Percentiles rank a stretch among this genome's conserved stretches.
Evolutionary conservation across 2,329 filamentous ascomycete genomes (phyloP).

Genomic region (Colletotrichum sp.): DNA sequence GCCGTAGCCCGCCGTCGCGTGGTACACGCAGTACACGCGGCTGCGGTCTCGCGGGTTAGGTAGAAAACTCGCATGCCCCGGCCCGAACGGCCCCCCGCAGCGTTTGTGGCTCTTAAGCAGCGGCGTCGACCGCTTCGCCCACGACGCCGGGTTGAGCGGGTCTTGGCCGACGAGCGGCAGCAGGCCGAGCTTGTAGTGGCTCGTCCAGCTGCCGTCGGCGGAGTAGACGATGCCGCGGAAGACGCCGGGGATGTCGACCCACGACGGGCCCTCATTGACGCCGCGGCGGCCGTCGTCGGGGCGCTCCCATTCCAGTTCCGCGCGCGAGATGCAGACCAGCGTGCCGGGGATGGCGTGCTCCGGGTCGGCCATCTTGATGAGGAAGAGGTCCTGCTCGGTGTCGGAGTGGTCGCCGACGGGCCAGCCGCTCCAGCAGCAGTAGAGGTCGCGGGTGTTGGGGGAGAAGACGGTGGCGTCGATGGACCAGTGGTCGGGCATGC

Average conservation of each 20-base stretch:
- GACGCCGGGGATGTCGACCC: slow-evolving; percentile 54
- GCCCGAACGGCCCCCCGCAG: slow-evolving; percentile 55
- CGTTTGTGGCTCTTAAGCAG: slow-evolving; percentile 55
- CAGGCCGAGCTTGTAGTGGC: slow-evolving; percentile 57
- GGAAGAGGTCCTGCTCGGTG: slow-evolving; percentile 13
- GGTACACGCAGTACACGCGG: slow-evolving; percentile 62
- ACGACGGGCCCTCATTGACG: slow-evolving; percentile 61
- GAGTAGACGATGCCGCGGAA: slow-evolving; percentile 59
- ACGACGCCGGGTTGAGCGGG: slow-evolving; percentile 46
- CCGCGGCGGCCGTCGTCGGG: slow-evolving; percentile 40
- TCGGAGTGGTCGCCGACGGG: slow-evolving; percentile 38
- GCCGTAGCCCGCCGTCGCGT: slow-evolving; percentile 51
- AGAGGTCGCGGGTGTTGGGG: slow-evolving; percentile 49
- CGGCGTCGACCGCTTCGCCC: slow-evolving; percentile 56
- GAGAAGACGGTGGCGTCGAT: slow-evolving; percentile 61
- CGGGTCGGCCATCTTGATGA: slow-evolving; percentile 39
- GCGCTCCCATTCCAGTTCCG: slow-evolving; percentile 56
- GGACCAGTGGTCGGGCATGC: slow-evolving; percentile 53
- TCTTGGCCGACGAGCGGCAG: slow-evolving; percentile 59
- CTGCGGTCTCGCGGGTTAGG: slow-evolving; percentile 54
- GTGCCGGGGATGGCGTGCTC: slow-evolving; percentile 47
- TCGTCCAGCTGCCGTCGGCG: slow-evolving; percentile 62
- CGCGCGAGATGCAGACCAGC: slow-evolving; percentile 54
- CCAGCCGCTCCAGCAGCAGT: slow-evolving; percentile 55
- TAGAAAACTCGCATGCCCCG: slow-evolving; percentile 65